These are phyloP conservation scores for Kodamaea laetipori DNA, from an alignment of 805 yeast species.

Conservation along the genomic window DNA sequence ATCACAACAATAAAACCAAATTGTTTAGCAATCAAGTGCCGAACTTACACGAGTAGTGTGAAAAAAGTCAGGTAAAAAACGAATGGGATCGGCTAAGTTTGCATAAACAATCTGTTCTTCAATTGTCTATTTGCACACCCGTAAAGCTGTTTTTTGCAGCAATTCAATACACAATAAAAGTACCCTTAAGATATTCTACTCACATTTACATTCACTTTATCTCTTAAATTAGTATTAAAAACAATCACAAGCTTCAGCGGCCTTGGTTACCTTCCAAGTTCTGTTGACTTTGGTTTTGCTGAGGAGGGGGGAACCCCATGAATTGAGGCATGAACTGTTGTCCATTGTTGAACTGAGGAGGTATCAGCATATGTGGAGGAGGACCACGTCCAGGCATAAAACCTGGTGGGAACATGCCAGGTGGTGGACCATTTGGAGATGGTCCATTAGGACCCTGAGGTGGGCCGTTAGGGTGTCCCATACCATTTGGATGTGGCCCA, in stretches of 20 bases:
- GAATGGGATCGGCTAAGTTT: too few relatives aligned
- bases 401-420: slow-evolving; percentile 41
- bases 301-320: slow-evolving; percentile 20
- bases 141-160: not conserved
- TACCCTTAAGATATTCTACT: too few relatives aligned
- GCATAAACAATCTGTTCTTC: too few relatives aligned
- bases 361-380: slow-evolving; percentile 16
- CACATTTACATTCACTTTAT: too few relatives aligned
- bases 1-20: not conserved
- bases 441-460: slow-evolving; percentile 4
- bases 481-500: slow-evolving; percentile 13
- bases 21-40: too few relatives aligned
- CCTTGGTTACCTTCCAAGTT: slow-evolving; percentile 5
- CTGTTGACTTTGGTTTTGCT: slow-evolving; percentile 8
- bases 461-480: slow-evolving; percentile 11
- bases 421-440: slow-evolving; percentile 21
- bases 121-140: too few relatives aligned
- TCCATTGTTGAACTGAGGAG: slow-evolving; percentile 16
- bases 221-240: slow-evolving; percentile 1
- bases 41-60: too few relatives aligned
- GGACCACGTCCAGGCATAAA: slow-evolving; percentile 19
- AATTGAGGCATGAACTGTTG: slow-evolving; percentile 15
- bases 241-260: slow-evolving; percentile 8
- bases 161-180: too few relatives aligned
- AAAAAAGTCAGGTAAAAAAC: too few relatives aligned